Conservation (phyloP, 1,284 basidiomycete genomes). For the Ganoderma sp. region DNA sequence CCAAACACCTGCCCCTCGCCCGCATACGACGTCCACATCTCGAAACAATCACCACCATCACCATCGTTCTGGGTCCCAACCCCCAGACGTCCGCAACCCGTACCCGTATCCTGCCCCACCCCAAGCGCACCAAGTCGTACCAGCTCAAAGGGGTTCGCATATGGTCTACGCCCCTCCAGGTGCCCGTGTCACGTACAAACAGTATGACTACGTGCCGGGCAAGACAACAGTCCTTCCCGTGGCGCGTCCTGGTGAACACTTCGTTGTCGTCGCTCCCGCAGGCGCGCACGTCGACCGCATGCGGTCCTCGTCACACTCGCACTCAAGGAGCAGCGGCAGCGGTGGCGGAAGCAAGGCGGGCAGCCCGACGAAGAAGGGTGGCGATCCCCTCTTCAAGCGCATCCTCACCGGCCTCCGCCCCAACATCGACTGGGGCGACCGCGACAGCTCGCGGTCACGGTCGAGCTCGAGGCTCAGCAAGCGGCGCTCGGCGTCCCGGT, state of each 20-base stretch:
- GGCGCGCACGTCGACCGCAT: conserved; percentile 35
- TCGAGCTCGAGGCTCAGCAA: conserved; percentile 17
- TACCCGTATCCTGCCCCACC: conserved; percentile 19
- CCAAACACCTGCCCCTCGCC: conserved; percentile 19
- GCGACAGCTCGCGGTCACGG: conserved; percentile 18
- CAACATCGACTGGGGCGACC: conserved; percentile 30
- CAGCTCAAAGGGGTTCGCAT: conserved; percentile 23
- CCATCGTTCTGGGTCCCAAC: conserved; percentile 26
- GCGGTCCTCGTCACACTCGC: conserved; percentile 21
- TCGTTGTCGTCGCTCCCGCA: conserved; percentile 39
- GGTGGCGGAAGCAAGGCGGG: conserved; percentile 22
- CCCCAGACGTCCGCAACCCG: conserved; percentile 21
- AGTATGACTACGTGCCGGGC: conserved; percentile 33
- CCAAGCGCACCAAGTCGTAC: conserved; percentile 9
- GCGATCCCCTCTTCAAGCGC: conserved; percentile 37
- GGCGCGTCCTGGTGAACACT: conserved; percentile 37
- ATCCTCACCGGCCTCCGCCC: conserved; percentile 35
- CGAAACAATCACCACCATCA: conserved; percentile 15
- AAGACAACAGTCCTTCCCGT: conserved; percentile 38
- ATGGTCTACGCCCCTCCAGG: conserved; percentile 19
- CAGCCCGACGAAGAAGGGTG: conserved; percentile 33
- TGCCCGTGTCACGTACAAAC: conserved; percentile 23
- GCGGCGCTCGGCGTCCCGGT: conserved; percentile 32
- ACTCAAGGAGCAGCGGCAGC: conserved; percentile 9
- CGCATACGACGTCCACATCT: conserved; percentile 12